Evolutionary conservation across 176 grass and related monocot genomes (phyloP), one percentile per base, ranked within the genome.

Genomic region (Cenchrus purpureus): DNA sequence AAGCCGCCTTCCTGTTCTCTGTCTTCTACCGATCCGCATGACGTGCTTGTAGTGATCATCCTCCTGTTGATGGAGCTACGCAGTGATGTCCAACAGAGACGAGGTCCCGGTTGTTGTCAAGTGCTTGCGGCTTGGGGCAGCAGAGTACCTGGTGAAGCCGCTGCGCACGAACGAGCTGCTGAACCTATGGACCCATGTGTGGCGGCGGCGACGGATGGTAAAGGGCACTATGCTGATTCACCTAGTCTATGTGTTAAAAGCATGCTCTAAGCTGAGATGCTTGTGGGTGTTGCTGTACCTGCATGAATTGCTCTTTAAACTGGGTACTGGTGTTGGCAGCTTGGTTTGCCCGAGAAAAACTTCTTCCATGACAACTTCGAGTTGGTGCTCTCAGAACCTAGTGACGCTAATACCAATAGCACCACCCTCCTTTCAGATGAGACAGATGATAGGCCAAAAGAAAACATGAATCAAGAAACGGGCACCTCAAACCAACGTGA

Each of bases 151-250:
- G 17, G 90, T 99, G 75, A 96, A 99, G 77, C 97, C 97, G 31
- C 79, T 99, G 77, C 89, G 97, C 48, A 99, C 57, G 19, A 98
- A 98, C 73, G 97, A 98, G 73, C 81, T 98, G 51, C 75, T 98
- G 66, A 98, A 98, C 68, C 88, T 98, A 5, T 98, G 97, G 97
- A 98, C 91, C 52, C 97, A 98, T 81, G 86, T 98, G 74, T 98
- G 97, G 97, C 88, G 97, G 19, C 78, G 93, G 16, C 79, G 97
- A 45, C 73, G 91, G 76, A 98, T 96, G 93, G 93, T 95, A 94
- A 79, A 79, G 52, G 13, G 15, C 72, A 32, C 31, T 77, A 10
- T 76, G 34, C 82, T 66, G 42, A 51, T 74, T 86, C 74, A 83
- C n/a, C 68, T 84, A 34, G 62, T 65, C 70, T 76, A 8, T 65